These are phyloP conservation scores for Ophiostoma populinum DNA, from an alignment of 2,329 filamentous ascomycete genomes.

Conservation along the genomic window DNA sequence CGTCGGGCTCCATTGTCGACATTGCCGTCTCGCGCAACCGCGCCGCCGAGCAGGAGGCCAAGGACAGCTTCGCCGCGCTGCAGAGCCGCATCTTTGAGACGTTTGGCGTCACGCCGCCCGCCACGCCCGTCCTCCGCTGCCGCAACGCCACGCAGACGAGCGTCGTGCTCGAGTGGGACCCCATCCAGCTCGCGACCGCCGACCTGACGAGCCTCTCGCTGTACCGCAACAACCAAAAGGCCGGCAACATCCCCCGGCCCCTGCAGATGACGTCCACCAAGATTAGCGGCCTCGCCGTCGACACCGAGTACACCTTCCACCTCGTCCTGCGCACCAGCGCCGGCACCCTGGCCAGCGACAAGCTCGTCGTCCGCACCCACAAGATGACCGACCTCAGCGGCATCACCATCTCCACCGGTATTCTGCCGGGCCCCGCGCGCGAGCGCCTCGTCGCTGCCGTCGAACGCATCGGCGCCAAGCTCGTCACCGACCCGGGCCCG, in stretches of 20 bases:
- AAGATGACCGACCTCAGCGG: conserved; percentile 97
- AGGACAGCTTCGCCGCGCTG: conserved; percentile 63
- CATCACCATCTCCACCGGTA: conserved; percentile 82
- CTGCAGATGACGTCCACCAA: conserved; percentile 86
- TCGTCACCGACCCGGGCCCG: conserved; percentile 44
- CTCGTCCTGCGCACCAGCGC: conserved; percentile 80
- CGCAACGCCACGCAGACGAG: conserved; percentile 98
- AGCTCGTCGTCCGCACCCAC: conserved; percentile 74
- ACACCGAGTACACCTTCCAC: conserved; percentile 92
- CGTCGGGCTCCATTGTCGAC: conserved; percentile 92
- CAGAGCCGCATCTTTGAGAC: conserved; percentile 75
- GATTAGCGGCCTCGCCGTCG: conserved; percentile 88
- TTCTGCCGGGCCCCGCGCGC: conserved; percentile 56
- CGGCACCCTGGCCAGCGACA: conserved; percentile 71
- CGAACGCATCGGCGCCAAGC: conserved; percentile 78
- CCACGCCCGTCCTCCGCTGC: conserved; percentile 65
- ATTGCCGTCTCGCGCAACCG: conserved; percentile 86
- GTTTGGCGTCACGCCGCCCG: conserved; percentile 67
- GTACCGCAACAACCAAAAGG: conserved; percentile 93
- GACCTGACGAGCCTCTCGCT: conserved; percentile 77
- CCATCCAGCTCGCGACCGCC: conserved; percentile 80
- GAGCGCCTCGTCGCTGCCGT: conserved; percentile 61
- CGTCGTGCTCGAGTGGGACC: conserved; percentile 95
- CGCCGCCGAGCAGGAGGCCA: conserved; percentile 55
- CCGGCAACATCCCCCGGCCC: conserved; percentile 80